Evolutionary conservation across 1,139 yeast species (phyloP).

Genomic region (Geotrichum bryndzae): DNA sequence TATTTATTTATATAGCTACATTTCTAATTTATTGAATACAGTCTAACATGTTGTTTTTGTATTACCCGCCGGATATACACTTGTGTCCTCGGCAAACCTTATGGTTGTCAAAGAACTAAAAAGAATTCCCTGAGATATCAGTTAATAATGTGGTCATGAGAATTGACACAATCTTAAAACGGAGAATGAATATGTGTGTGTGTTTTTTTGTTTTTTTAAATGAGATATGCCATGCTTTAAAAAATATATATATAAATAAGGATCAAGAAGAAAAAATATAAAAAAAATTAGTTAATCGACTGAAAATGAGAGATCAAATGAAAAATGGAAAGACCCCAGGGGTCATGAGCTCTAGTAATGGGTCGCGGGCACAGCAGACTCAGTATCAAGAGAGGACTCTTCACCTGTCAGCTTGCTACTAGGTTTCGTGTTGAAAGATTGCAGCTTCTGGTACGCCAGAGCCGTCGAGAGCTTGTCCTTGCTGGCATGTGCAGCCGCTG

Average conservation of each 20-base stretch:
- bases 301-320: background rate
- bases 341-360: background rate
- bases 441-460: conserved; percentile 10
- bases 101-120: background rate
- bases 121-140: no score
- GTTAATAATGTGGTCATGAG: background rate
- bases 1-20: background rate
- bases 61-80: background rate
- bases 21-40: background rate
- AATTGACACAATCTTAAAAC: background rate
- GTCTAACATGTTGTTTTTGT: background rate
- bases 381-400: background rate
- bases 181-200: background rate
- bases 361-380: background rate
- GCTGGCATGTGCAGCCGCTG: background rate
- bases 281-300: no score
- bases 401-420: background rate
- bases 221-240: background rate
- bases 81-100: background rate
- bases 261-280: no score
- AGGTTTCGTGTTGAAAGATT: background rate
- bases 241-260: background rate
- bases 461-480: conserved; percentile 8
- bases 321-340: background rate
- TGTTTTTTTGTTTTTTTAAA: no score